A percentile compares a stretch with the other conserved stretches of the same genome.
phyloP scores from a whole-genome alignment of 2,329 filamentous ascomycete genomes.

The Aureobasidium mangrovei region DNA sequence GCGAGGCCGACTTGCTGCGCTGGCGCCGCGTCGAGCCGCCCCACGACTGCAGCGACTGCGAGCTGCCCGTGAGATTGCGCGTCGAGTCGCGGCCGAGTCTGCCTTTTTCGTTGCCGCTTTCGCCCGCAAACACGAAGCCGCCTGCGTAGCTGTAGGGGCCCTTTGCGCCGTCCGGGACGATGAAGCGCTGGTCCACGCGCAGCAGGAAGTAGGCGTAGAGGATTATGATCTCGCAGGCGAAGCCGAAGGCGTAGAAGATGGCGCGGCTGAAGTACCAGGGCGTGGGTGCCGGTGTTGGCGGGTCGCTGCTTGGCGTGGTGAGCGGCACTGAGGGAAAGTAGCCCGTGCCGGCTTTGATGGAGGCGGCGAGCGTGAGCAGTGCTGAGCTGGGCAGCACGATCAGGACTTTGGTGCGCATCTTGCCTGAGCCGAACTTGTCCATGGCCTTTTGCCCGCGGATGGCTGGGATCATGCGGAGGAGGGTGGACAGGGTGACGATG shows the following conservation, averaged over 20 bases:
- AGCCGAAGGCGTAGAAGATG: conserved; percentile 75
- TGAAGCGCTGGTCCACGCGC: conserved; percentile 67
- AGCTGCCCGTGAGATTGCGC: conserved; percentile 19
- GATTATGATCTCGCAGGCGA: conserved; percentile 61
- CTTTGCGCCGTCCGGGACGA: conserved; percentile 61
- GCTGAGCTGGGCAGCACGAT: conserved; percentile 52
- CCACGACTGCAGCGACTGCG: conserved; percentile 13
- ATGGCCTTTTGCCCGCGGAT: conserved; percentile 24
- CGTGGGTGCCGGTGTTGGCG: conserved; percentile 37
- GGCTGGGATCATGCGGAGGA: conserved; percentile 30
- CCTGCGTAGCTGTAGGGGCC: conserved; percentile 32
- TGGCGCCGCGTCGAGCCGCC: background rate
- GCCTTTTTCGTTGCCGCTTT: conserved; percentile 24
- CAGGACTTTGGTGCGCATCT: conserved; percentile 56
- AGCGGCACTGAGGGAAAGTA: conserved; percentile 41
- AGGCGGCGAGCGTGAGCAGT: conserved; percentile 59
- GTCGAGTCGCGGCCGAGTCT: conserved; percentile 19
- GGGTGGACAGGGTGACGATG: conserved; percentile 41
- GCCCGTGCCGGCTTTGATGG: conserved; percentile 54
- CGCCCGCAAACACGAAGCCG: conserved; percentile 18
- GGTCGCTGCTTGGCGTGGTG: conserved; percentile 19
- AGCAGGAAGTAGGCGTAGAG: conserved; percentile 57
- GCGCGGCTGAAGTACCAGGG: conserved; percentile 64
- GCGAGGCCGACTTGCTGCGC: background rate
- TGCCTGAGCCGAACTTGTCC: conserved; percentile 59